These are phyloP conservation scores for Calonectria honghensis DNA, from an alignment of 2,329 filamentous ascomycete species.

Conservation along the genomic window DNA sequence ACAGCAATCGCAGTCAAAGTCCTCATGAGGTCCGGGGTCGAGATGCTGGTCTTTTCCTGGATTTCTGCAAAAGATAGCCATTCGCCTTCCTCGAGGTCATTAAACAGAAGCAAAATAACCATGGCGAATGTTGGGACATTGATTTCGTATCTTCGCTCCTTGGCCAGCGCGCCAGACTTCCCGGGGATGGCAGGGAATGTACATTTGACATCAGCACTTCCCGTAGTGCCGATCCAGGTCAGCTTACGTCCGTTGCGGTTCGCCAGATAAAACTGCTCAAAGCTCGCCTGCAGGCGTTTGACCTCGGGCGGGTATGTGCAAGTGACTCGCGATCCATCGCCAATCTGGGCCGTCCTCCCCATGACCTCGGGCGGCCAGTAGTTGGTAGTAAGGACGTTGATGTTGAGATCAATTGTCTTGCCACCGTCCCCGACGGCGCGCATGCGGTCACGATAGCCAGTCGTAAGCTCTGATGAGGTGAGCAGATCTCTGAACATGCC, in stretches of 20 bases:
- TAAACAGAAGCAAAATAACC: conserved; percentile 92
- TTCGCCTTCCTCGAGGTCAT: conserved; percentile 77
- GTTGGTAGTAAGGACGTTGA: conserved; percentile 92
- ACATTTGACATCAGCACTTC: conserved; percentile 90
- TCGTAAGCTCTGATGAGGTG: conserved; percentile 87
- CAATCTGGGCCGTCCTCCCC: conserved; percentile 74
- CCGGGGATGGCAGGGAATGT: conserved; percentile 83
- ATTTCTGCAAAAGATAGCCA: conserved; percentile 83
- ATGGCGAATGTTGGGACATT: conserved; percentile 96
- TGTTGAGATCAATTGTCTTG: conserved; percentile 82
- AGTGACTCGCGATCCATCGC: conserved; percentile 62
- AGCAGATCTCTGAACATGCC: conserved; percentile 99
- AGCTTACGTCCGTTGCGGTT: conserved; percentile 92
- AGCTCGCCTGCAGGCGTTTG: conserved; percentile 85
- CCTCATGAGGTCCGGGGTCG: conserved; percentile 81
- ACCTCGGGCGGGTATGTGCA: conserved; percentile 87
- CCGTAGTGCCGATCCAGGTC: conserved; percentile 84
- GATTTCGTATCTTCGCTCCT: conserved; percentile 87
- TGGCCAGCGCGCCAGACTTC: conserved; percentile 77
- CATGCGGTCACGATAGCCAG: conserved; percentile 83
- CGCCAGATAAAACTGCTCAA: conserved; percentile 90
- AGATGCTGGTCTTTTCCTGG: conserved; percentile 87
- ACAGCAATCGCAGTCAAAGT: conserved; percentile 89
- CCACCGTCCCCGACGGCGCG: conserved; percentile 68
- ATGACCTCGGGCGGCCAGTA: conserved; percentile 96